Evolutionary conservation across 148 eudicot species (phyloP).

Genomic region (Amaranthus palmeri): DNA sequence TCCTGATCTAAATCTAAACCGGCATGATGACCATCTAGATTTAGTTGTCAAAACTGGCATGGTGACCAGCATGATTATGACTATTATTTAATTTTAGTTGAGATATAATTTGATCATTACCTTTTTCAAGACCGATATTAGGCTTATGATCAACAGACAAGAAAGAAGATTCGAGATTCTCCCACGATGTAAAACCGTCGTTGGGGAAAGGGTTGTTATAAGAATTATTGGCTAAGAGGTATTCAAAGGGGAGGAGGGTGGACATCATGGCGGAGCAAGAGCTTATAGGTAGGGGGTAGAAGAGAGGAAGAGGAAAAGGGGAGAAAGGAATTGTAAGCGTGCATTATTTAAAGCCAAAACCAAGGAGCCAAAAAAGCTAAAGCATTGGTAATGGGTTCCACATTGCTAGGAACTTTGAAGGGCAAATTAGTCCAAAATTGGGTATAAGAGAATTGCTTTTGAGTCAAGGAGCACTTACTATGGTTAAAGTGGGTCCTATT

Average conservation of each 20-base stretch:
- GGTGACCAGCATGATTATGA: slow-evolving; percentile 8
- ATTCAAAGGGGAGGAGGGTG: slow-evolving; percentile 32
- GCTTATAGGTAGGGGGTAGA: slow-evolving; percentile 36
- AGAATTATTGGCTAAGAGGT: slow-evolving; percentile 11
- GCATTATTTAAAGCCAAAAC: slow-evolving; percentile 35
- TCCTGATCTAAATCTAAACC: too few relatives aligned
- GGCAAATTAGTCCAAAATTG: slow-evolving; percentile 24
- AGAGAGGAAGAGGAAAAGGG: slow-evolving; percentile 53
- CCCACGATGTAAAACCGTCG: slow-evolving; percentile 40
- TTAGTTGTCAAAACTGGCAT: slow-evolving; percentile 14
- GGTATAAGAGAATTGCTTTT: slow-evolving; percentile 22
- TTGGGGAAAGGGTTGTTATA: slow-evolving; percentile 18
- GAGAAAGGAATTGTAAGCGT: slow-evolving; percentile 44
- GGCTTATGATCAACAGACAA: neutral
- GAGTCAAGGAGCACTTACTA: slow-evolving; percentile 32
- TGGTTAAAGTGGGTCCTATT: slow-evolving; percentile 17
- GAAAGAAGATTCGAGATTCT: slow-evolving; percentile 28
- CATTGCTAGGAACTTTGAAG: slow-evolving; percentile 13
- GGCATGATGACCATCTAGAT: too few relatives aligned
- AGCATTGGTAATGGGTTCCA: slow-evolving; percentile 26
- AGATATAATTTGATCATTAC: neutral
- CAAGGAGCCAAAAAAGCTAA: neutral
- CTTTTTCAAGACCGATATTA: slow-evolving; percentile 10
- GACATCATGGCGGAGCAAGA: slow-evolving; percentile 44
- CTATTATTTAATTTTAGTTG: neutral